Evolutionary conservation across 106 monocot species (phyloP), one percentile per base, ranked within the genome.

Genomic region (Dioscorea alata): DNA sequence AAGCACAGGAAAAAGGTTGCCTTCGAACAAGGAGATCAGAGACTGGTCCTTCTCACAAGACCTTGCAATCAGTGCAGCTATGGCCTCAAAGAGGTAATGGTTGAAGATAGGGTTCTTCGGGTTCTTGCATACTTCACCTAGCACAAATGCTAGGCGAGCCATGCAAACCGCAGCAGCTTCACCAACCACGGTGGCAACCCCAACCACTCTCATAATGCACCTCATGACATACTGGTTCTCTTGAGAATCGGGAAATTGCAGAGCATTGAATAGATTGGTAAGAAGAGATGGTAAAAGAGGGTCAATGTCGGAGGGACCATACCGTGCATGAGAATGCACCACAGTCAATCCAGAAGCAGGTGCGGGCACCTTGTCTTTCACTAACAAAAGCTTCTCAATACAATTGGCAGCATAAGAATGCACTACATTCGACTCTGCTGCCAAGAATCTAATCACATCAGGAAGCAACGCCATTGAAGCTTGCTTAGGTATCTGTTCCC

Each of bases 141-240:
- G 92, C 54, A 93, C 68, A 6, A 70, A 64, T 19, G 78, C 80
- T 5, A 99, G 63, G 19, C 85, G 74, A 48, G 53, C 63, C 58
- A 90, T 75, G 72, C 89, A 89, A 49, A 68, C 77, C 20, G 66
- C 63, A 23, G 86, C 92, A 34, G 86, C 70, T 18, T 83, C 93
- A 19, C 71, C 75, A 22, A 60, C 50, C 57, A 93, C 23, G 33
- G 84, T 79, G 48, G 87, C 92, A 59, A 79, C 33, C 20, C 76
- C 81, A 32, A 99, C 74, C 58, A 93, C 83, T 50, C 99, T 75
- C 93, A 93, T 99, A 67, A 93, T 81, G 69, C 93, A 99, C 72
- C 93, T 99, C 99, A 99, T 99, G 9, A 99, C 70, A 78, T 99
- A 99, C 2, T 74, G 87, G 57, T 99, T 99, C 71, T 99, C 99